phyloP scores from a whole-genome alignment of 176 grass and related monocot genomes.

The Puya raimondii region DNA sequence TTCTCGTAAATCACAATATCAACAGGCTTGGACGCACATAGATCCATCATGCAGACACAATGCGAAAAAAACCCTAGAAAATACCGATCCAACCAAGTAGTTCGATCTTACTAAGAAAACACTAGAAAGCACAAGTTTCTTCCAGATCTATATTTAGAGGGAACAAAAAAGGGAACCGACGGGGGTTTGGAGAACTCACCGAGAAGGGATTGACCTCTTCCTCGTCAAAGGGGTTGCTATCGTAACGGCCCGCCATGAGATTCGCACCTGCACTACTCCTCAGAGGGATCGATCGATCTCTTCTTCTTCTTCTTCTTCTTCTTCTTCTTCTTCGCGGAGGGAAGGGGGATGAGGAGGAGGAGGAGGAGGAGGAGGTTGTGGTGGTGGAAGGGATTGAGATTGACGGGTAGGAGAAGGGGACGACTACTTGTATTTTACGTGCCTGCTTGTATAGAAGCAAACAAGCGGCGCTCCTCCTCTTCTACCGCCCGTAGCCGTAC shows the following conservation, averaged over 20 bases:
- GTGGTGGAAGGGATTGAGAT: not conserved
- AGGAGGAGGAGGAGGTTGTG: not conserved
- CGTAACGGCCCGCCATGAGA: constrained; percentile 84
- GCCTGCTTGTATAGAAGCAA: not conserved
- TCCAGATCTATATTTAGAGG: not conserved
- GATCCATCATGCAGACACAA: not conserved
- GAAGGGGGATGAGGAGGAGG: constrained; percentile 2
- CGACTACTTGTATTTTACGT: not conserved
- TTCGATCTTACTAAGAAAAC: not conserved
- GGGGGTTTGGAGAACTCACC: constrained; percentile 28
- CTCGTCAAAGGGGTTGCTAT: constrained; percentile 89
- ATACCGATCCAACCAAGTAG: not conserved
- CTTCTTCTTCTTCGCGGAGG: not conserved
- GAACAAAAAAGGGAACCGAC: not conserved
- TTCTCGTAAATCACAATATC: not conserved
- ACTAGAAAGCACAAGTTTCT: not conserved
- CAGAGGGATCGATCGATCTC: constrained; percentile 3
- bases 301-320: not conserved
- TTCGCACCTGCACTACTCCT: not conserved
- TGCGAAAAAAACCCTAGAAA: not conserved
- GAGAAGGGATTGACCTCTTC: constrained; percentile 89
- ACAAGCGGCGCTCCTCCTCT: not conserved
- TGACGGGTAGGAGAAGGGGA: not conserved
- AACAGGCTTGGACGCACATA: constrained; percentile 3
- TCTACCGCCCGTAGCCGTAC: not conserved